Evolutionary conservation across 2,329 filamentous ascomycete species (phyloP), one percentile per base, ranked within the genome.

Genomic region (Alternaria viburni): DNA sequence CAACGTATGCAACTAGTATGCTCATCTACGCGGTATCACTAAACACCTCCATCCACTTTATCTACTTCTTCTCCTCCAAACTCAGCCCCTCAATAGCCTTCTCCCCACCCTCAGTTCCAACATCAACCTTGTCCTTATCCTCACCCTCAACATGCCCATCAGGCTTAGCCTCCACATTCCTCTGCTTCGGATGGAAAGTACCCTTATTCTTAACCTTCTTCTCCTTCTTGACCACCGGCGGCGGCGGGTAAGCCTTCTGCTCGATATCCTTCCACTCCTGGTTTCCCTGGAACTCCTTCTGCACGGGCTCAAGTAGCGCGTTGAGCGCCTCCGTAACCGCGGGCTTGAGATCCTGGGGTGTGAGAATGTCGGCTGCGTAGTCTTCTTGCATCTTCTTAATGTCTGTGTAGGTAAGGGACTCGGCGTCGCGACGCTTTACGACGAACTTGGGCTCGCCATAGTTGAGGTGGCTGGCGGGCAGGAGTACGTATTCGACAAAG

Each of bases 271-370:
- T 91, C 93, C 93, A 98, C 74, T 94, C 93, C 28, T 86, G 74
- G 0, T 87, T 90, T 0, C 85, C 86, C 66, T 91, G 83, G 82
- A 88, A 98, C 6, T 90, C 90, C 4, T 84, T 86, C 69, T 90
- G 89, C 63, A 99, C 95, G 2, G 95, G 93, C 3, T 86, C 88
- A 61, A 97, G 85, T 12, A 98, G 86, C 43, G 87, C 85, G 69
- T 88, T 89, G 19, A 99, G 86, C 10, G 89, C 92, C 56, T 88
- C 86, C 6, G 91, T 87, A 6, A 96, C 89, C 11, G 92, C 93
- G n/a, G 90, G 87, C 84, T 99, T 98, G 56, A 98, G 85, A 12
- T 91, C 82, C 83, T 97, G 94, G 0, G 96, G 96, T 1, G 91
- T 93, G 65, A 97, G 86, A 86, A 91, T 85, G 76, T 98, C 95